Percentiles rank a stretch among this genome's conserved stretches.
These are phyloP conservation scores for Arachis stenosperma DNA, from an alignment of 306 rosid species.

Conservation along the genomic window DNA sequence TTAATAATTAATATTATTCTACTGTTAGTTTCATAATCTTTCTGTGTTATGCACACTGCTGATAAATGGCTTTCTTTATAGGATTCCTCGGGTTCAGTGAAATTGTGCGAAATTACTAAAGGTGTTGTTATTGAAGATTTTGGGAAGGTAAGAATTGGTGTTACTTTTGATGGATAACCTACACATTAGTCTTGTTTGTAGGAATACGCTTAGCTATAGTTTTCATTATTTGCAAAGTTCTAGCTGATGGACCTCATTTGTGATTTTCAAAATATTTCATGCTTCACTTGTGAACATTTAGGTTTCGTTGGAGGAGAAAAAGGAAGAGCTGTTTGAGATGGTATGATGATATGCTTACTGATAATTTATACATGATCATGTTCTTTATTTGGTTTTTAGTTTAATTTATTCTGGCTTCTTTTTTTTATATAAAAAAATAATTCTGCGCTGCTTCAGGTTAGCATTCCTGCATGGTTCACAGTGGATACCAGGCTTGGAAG, in stretches of 20 bases:
- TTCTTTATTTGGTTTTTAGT: neutral
- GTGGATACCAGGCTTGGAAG: constrained; percentile 90
- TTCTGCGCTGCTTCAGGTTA: constrained; percentile 59
- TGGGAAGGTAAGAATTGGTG: constrained; percentile 66
- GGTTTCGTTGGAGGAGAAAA: constrained; percentile 79
- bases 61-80: constrained; percentile 36
- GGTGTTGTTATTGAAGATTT: constrained; percentile 76
- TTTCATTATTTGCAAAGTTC: constrained; percentile 25
- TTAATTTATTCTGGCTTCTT: neutral
- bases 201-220: neutral
- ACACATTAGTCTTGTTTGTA: constrained; percentile 10
- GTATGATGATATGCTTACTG: constrained; percentile 45
- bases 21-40: constrained; percentile 9
- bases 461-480: constrained; percentile 92
- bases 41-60: constrained; percentile 27
- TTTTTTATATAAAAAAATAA: constrained; percentile 13
- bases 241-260: constrained; percentile 7
- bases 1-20: neutral
- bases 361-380: neutral
- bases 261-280: constrained; percentile 19
- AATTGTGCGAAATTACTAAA: constrained; percentile 90
- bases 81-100: constrained; percentile 80
- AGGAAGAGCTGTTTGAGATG: constrained; percentile 85
- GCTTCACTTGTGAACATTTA: constrained; percentile 40
- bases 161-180: neutral